phyloP scores from a whole-genome alignment of 176 grass and related monocot species.

The Panicum miliaceum region DNA sequence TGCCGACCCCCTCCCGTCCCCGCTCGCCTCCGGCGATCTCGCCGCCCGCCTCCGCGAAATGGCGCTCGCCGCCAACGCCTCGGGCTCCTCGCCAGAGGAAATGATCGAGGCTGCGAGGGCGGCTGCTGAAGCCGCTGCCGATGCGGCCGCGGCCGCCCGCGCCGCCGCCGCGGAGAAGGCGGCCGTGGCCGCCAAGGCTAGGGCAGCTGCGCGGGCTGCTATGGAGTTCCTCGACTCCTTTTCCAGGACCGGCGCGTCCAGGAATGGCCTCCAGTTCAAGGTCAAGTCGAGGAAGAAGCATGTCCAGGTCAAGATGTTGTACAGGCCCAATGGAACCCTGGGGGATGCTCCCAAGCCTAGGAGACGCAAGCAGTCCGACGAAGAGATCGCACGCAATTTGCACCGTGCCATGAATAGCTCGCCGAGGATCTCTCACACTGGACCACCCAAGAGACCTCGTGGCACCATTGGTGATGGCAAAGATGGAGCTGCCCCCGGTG shows the following conservation, averaged over 20 bases:
- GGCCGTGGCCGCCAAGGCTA: constrained; percentile 67
- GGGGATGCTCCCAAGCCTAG: constrained; percentile 33
- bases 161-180: constrained; percentile 69
- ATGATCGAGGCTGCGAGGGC: constrained; percentile 57
- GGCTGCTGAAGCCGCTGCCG: constrained; percentile 58
- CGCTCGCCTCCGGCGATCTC: constrained; percentile 56
- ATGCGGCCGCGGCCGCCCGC: constrained; percentile 61
- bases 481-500: constrained; percentile 18
- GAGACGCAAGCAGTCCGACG: constrained; percentile 49
- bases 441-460: constrained; percentile 44
- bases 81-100: constrained; percentile 62
- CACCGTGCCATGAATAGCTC: constrained; percentile 75
- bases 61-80: constrained; percentile 55
- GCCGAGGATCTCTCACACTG: constrained; percentile 55
- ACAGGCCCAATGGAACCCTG: constrained; percentile 54
- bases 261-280: constrained; percentile 60
- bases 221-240: constrained; percentile 79
- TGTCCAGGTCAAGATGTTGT: constrained; percentile 68
- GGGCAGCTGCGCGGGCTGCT: constrained; percentile 74
- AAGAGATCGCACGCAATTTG: constrained; percentile 64
- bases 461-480: not conserved
- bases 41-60: constrained; percentile 63
- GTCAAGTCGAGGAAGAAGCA: constrained; percentile 73
- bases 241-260: constrained; percentile 46
- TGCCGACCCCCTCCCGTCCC: constrained; percentile 45